phyloP scores from a whole-genome alignment of 2,329 filamentous ascomycete species.

The Albophoma yamanashiensis region DNA sequence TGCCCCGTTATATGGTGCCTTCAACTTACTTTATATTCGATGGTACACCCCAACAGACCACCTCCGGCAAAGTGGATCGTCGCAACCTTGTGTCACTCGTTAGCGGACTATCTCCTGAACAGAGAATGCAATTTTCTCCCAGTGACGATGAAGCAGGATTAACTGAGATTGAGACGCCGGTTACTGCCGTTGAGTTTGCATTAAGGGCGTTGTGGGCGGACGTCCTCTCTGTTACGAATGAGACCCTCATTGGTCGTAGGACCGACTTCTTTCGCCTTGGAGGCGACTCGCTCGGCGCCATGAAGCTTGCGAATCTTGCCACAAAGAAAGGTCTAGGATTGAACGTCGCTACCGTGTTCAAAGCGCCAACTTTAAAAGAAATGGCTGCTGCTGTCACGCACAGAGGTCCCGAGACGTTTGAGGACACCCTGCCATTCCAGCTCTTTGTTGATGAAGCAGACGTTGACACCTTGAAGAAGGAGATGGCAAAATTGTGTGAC shows the following conservation, averaged over 20 bases:
- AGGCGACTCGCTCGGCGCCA: constrained; percentile 16
- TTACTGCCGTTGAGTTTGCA: not conserved
- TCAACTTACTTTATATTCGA: not conserved
- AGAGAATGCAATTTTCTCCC: not conserved
- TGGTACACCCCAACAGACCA: not conserved
- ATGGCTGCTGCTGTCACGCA: not conserved
- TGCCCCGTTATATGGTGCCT: constrained; percentile 6
- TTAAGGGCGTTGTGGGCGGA: not conserved
- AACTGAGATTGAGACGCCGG: not conserved
- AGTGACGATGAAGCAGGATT: too few relatives aligned
- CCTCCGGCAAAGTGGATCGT: not conserved
- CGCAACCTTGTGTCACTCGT: not conserved
- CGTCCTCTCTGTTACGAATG: not conserved
- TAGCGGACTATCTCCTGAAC: not conserved
- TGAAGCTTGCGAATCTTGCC: not conserved
- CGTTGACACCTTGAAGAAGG: not conserved
- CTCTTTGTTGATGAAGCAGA: not conserved
- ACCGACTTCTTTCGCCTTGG: constrained; percentile 2
- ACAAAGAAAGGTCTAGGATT: not conserved
- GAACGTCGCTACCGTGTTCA: not conserved
- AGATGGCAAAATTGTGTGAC: not conserved
- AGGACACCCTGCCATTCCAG: constrained; percentile 1
- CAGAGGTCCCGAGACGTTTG: not conserved
- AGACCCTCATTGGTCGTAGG: not conserved
- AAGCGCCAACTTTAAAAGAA: not conserved